Evolutionary conservation across 805 yeast species (phyloP).

Genomic region (Yarrowia sp.): DNA sequence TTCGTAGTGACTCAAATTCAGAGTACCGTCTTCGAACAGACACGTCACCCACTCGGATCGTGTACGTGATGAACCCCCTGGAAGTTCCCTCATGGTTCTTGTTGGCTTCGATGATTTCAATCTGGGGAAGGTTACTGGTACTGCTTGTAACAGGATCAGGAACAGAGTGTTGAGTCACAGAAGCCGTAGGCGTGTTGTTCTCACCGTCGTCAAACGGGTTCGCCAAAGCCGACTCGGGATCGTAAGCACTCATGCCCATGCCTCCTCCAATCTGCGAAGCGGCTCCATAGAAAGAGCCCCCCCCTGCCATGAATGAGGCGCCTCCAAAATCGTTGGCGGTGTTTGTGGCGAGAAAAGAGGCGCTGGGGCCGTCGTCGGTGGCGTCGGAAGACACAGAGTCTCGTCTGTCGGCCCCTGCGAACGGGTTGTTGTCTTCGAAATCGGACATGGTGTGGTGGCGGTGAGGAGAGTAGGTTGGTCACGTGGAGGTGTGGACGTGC

Average conservation of each 20-base stretch:
- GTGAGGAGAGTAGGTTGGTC: not conserved
- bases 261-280: conserved; percentile 12
- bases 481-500: not conserved
- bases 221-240: not conserved
- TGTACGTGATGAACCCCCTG: conserved; percentile 77
- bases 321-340: not conserved
- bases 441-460: conserved; percentile 34
- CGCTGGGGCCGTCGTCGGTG: conserved; percentile 8
- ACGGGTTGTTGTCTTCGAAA: conserved; percentile 48
- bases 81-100: conserved; percentile 78
- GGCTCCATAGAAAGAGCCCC: conserved; percentile 14
- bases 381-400: conserved; percentile 11
- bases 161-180: not conserved
- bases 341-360: conserved; percentile 16
- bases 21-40: conserved; percentile 82
- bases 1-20: conserved; percentile 83
- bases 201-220: conserved; percentile 14
- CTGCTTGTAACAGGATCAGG: not conserved
- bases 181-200: not conserved
- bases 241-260: conserved; percentile 29
- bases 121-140: conserved; percentile 32
- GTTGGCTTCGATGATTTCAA: conserved; percentile 66
- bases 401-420: conserved; percentile 39
- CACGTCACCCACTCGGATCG: conserved; percentile 62
- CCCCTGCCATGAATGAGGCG: conserved; percentile 11